Evolutionary conservation across 805 yeast species (phyloP).

Genomic region (Candida mattraensis): DNA sequence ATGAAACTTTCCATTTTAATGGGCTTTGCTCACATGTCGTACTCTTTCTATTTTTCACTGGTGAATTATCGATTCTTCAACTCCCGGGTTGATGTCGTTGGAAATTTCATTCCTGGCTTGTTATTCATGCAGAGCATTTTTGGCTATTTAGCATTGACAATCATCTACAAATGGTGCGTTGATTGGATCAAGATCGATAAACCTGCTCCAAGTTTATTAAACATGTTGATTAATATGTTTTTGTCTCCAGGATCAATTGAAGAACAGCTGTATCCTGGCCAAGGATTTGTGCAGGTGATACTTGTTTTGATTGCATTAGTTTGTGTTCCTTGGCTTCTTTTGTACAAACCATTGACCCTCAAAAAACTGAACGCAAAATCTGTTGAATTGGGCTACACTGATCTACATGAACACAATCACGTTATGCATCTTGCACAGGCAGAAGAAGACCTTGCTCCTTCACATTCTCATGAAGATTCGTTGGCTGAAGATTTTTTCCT

Average conservation of each 20-base stretch:
- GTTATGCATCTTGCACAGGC: conserved; percentile 26
- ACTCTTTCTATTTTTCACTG: conserved; percentile 66
- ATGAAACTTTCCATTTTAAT: conserved; percentile 74
- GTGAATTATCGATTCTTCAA: conserved; percentile 60
- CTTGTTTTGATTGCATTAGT: conserved; percentile 58
- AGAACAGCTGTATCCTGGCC: conserved; percentile 65
- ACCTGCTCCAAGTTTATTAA: conserved; percentile 71
- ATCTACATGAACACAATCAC: conserved; percentile 38
- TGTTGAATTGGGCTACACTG: conserved; percentile 50
- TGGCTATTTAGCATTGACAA: conserved; percentile 66
- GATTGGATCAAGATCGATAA: conserved; percentile 65
- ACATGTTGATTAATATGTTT: conserved; percentile 76
- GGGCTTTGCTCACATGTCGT: conserved; percentile 77
- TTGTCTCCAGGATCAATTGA: conserved; percentile 69
- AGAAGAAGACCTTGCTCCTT: conserved; percentile 26
- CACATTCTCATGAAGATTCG: conserved; percentile 24
- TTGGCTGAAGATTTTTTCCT: conserved; percentile 29
- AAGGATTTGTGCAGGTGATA: conserved; percentile 57
- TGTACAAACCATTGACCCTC: conserved; percentile 58
- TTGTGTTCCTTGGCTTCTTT: conserved; percentile 74
- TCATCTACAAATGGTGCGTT: conserved; percentile 71
- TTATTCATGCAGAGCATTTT: conserved; percentile 75
- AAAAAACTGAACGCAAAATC: conserved; percentile 48
- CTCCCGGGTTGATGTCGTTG: conserved; percentile 63
- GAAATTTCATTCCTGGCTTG: conserved; percentile 72